These are phyloP conservation scores for Dillenia suffruticosa DNA, from an alignment of 164 flowering plant genomes.

Conservation along the genomic window DNA sequence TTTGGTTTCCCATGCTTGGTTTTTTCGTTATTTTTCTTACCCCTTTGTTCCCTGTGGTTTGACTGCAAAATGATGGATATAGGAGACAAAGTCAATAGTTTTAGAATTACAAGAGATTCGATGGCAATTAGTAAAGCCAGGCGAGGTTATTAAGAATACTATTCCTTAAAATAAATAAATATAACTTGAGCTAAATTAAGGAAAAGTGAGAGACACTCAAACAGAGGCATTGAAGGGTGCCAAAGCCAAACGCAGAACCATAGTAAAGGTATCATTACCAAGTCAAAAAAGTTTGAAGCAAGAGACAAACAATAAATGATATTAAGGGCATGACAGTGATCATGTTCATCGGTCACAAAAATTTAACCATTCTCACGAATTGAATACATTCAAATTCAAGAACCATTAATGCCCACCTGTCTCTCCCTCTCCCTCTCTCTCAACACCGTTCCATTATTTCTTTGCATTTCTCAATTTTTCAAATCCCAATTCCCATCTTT, in stretches of 20 bases:
- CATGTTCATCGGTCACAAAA: constrained; percentile 7
- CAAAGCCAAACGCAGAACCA: not conserved
- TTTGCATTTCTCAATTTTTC: constrained; percentile 3
- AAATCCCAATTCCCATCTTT: constrained; percentile 49
- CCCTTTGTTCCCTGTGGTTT: too few relatives aligned
- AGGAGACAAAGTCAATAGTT: too few relatives aligned
- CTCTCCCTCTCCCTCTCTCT: too few relatives aligned
- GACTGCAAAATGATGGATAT: too few relatives aligned
- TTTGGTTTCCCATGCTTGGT: too few relatives aligned
- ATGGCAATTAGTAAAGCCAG: too few relatives aligned
- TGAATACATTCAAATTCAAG: constrained; percentile 35
- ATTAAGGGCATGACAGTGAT: not conserved
- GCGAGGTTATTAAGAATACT: too few relatives aligned
- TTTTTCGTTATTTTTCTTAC: too few relatives aligned
- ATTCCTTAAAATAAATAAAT: too few relatives aligned
- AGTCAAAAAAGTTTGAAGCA: not conserved
- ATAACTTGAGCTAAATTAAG: too few relatives aligned
- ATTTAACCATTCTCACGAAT: not conserved
- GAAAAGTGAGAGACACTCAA: not conserved
- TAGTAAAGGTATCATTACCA: not conserved
- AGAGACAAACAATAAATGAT: constrained; percentile 6
- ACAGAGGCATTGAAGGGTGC: not conserved
- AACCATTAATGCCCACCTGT: constrained; percentile 43
- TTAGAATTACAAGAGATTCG: too few relatives aligned
- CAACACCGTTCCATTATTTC: too few relatives aligned